phyloP scores from a whole-genome alignment of 768 basidiomycete genomes.

The Tylopilus sp. region DNA sequence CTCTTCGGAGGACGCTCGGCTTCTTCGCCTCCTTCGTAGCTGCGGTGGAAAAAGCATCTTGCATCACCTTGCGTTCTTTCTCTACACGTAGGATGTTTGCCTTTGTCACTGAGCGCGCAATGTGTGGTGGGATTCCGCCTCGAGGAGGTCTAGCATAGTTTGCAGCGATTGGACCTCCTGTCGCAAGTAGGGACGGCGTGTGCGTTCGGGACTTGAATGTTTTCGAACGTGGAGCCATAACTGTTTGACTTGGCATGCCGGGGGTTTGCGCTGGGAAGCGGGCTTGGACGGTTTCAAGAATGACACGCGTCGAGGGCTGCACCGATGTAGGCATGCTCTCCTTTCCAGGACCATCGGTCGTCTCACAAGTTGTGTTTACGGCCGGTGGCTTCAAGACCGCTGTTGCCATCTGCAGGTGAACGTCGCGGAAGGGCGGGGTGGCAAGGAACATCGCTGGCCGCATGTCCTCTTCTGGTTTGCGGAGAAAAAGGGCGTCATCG shows the following conservation, averaged over 20 bases:
- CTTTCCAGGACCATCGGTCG: background rate
- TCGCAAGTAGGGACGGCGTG: background rate
- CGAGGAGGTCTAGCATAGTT: slow-evolving; percentile 21
- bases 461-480: background rate
- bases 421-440: background rate
- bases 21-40: slow-evolving; percentile 9
- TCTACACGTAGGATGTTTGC: slow-evolving; percentile 24
- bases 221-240: background rate
- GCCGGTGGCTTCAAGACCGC: background rate
- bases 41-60: slow-evolving; percentile 8
- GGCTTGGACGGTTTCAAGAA: slow-evolving; percentile 2
- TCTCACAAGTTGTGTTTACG: background rate
- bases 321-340: background rate
- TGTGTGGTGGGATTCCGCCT: slow-evolving; percentile 30
- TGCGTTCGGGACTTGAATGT: slow-evolving; percentile 3
- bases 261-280: background rate
- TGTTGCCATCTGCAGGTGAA: background rate
- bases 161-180: background rate
- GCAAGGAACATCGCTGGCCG: slow-evolving; percentile 1
- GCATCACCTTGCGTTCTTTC: slow-evolving; percentile 21
- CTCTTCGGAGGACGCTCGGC: slow-evolving; percentile 27
- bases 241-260: background rate
- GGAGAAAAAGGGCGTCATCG: slow-evolving; percentile 13
- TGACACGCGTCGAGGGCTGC: background rate
- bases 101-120: slow-evolving; percentile 31